These are phyloP conservation scores for Tylopilus subfusipes DNA, from an alignment of 768 basidiomycete species.

Conservation along the genomic window DNA sequence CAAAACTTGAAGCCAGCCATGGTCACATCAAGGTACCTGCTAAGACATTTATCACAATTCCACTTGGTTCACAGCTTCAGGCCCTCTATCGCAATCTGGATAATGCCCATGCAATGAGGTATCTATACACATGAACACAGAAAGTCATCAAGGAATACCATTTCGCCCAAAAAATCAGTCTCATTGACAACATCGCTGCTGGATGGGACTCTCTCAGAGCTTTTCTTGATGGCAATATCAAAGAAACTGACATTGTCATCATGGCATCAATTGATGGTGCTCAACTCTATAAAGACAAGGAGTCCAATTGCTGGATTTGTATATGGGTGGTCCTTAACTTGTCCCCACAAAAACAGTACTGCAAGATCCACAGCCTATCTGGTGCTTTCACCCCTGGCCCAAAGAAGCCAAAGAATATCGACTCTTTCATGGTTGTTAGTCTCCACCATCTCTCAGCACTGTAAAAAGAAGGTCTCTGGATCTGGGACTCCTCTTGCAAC, in stretches of 20 bases:
- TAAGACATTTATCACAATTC: neutral
- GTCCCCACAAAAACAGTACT: neutral
- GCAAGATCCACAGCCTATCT: neutral
- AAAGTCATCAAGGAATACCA: neutral
- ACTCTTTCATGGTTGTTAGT: neutral
- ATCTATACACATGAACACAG: neutral
- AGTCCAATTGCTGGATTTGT: no score
- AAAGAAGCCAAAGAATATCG: neutral
- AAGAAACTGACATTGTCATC: neutral
- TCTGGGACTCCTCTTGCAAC: no score
- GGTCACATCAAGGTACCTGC: neutral
- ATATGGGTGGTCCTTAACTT: no score
- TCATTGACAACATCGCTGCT: neutral
- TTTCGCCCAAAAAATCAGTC: neutral
- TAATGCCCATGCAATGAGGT: neutral
- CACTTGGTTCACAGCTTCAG: no score
- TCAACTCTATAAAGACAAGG: no score
- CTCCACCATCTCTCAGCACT: neutral
- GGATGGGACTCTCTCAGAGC: neutral
- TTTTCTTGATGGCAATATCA: neutral
- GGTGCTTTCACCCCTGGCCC: neutral
- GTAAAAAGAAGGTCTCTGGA: neutral
- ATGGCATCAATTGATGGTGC: no score
- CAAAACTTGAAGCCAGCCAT: no score
- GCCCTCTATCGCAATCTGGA: neutral